Conservation (phyloP, 305 asterid species). For the Solanum chacoense region DNA sequence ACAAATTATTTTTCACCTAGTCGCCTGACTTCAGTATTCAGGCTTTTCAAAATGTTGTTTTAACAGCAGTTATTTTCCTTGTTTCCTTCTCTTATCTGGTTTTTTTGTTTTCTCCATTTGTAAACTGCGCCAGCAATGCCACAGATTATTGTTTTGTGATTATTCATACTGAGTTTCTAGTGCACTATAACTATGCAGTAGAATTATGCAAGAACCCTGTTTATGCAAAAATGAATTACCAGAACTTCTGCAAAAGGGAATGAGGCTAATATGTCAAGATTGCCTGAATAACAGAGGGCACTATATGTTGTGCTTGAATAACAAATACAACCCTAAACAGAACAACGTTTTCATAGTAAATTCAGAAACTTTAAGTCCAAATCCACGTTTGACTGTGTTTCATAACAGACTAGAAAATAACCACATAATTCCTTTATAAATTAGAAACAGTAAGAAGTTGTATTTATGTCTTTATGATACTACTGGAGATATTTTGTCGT, state of each 20-base stretch:
- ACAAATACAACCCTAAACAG: background rate
- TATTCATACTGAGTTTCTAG: conserved; percentile 28
- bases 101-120: background rate
- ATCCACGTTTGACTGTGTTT: background rate
- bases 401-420: background rate
- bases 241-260: conserved; percentile 28
- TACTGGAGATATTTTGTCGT: background rate
- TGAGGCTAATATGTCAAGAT: conserved; percentile 9
- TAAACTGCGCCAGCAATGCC: conserved; percentile 30
- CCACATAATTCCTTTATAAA: background rate
- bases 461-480: background rate
- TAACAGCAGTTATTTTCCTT: background rate
- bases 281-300: conserved; percentile 17
- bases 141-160: conserved; percentile 33
- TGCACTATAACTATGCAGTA: conserved; percentile 29
- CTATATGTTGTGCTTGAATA: conserved; percentile 1
- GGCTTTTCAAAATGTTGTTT: background rate
- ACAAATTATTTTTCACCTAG: background rate
- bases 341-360: conserved; percentile 2
- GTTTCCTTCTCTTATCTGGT: background rate
- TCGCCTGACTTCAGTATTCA: background rate
- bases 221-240: conserved; percentile 31
- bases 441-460: background rate
- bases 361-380: background rate
- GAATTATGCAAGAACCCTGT: conserved; percentile 23